Percentiles rank a stretch among this genome's conserved stretches.
These are phyloP conservation scores for Leptodontidium sp. DNA, from an alignment of 2,329 filamentous ascomycete species.

Conservation along the genomic window DNA sequence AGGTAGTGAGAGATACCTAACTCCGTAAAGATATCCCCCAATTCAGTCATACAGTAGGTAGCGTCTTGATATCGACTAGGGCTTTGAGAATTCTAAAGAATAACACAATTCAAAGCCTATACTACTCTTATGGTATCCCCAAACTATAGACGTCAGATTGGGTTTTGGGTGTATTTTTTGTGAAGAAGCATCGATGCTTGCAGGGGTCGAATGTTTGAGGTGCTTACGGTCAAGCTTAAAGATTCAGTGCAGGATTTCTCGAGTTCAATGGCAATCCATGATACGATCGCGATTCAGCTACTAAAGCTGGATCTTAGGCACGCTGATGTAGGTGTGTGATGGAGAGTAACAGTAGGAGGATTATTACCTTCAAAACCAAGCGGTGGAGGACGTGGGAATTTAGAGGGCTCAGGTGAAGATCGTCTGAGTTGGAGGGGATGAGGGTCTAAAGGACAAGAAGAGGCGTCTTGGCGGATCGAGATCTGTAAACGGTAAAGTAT, in stretches of 20 bases:
- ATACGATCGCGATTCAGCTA: neutral
- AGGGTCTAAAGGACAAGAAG: no score
- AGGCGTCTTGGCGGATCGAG: no score
- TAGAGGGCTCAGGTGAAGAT: neutral
- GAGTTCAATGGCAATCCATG: neutral
- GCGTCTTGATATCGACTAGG: slow-evolving; percentile 47
- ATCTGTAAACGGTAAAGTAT: no score
- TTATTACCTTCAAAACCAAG: neutral
- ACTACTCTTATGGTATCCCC: neutral
- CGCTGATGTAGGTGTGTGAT: neutral
- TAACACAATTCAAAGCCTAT: no score
- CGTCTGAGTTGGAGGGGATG: no score
- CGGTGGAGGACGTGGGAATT: neutral
- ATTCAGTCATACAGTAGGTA: slow-evolving; percentile 55
- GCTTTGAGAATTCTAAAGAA: slow-evolving; percentile 13
- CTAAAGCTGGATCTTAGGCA: neutral
- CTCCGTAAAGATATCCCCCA: slow-evolving; percentile 74
- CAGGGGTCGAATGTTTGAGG: neutral
- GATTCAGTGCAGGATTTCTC: neutral
- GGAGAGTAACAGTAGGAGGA: neutral
- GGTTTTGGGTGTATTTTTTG: neutral
- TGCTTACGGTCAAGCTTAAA: neutral
- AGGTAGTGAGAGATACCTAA: slow-evolving; percentile 82
- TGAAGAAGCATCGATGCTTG: neutral
- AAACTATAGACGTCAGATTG: no score